A percentile compares a stretch with the other conserved stretches of the same genome.
Evolutionary conservation across 768 basidiomycete genomes (phyloP).

Genomic region (Austroboletus eburneus): DNA sequence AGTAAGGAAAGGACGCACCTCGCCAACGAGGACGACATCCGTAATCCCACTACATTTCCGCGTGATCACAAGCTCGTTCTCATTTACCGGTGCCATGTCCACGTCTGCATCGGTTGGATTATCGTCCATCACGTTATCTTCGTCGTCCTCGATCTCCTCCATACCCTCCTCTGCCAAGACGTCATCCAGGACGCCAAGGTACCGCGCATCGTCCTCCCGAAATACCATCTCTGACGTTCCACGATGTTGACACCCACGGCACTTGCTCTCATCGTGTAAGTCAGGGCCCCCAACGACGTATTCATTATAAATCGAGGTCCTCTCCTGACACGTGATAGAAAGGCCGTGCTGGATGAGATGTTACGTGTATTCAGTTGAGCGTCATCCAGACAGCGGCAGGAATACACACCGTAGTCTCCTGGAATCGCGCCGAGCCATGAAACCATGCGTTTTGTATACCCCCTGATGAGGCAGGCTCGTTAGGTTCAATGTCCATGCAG

Average conservation of each 20-base stretch:
- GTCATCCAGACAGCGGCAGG: not conserved
- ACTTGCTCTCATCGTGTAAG: slow-evolving; percentile 41
- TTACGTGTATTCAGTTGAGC: no score
- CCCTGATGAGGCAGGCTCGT: slow-evolving; percentile 30
- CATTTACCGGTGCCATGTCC: slow-evolving; percentile 24
- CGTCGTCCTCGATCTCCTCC: slow-evolving; percentile 27
- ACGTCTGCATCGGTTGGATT: slow-evolving; percentile 21
- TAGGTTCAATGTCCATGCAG: slow-evolving; percentile 38
- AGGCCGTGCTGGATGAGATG: slow-evolving; percentile 16
- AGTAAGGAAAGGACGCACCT: slow-evolving; percentile 34
- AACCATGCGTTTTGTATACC: slow-evolving; percentile 43
- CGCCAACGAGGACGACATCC: slow-evolving; percentile 61
- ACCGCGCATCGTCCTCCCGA: slow-evolving; percentile 23
- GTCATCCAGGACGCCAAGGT: slow-evolving; percentile 16
- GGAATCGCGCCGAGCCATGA: slow-evolving; percentile 16
- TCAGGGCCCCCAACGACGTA: slow-evolving; percentile 36
- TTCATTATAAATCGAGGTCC: slow-evolving; percentile 37
- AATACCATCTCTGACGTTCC: slow-evolving; percentile 27
- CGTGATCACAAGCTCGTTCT: slow-evolving; percentile 20
- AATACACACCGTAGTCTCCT: slow-evolving; percentile 25
- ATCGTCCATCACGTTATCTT: slow-evolving; percentile 27
- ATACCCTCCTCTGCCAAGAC: slow-evolving; percentile 7
- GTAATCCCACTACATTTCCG: slow-evolving; percentile 49
- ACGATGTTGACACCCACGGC: slow-evolving; percentile 29
- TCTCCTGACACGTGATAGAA: slow-evolving; percentile 20